phyloP scores from a whole-genome alignment of 352 stramenopile genomes.

The Phytophthora sojae region DNA sequence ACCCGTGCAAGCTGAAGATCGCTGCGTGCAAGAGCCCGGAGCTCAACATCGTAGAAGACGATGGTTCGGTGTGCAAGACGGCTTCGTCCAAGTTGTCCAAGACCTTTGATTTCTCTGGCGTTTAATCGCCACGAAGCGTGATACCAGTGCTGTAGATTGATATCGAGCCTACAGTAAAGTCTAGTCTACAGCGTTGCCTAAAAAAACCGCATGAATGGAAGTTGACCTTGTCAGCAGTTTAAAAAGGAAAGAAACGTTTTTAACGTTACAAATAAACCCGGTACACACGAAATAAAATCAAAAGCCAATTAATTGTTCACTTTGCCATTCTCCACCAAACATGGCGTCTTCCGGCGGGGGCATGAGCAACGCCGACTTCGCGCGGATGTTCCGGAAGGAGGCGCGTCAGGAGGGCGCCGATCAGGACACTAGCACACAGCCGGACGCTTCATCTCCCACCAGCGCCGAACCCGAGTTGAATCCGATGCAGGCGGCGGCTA shows the following conservation, averaged over 20 bases:
- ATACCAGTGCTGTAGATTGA: neutral
- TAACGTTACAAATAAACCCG: no score
- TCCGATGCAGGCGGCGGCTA: constrained; percentile 24
- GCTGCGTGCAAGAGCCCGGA: constrained; percentile 26
- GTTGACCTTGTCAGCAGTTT: no score
- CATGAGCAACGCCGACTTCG: constrained; percentile 83
- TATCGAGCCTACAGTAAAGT: neutral
- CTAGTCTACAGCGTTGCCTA: no score
- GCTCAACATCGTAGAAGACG: constrained; percentile 18
- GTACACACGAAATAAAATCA: no score
- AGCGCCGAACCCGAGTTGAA: constrained; percentile 9
- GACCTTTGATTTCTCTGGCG: neutral
- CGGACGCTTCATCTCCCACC: neutral
- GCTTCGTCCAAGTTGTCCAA: no score
- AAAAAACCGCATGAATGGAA: no score
- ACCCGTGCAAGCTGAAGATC: constrained; percentile 32
- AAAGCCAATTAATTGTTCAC: neutral
- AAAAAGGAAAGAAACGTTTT: no score
- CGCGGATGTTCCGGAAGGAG: constrained; percentile 72
- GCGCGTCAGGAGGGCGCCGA: constrained; percentile 22
- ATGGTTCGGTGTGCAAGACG: no score
- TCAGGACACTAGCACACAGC: neutral
- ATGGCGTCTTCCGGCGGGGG: constrained; percentile 31
- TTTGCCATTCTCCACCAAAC: neutral
- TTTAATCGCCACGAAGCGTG: neutral